These are phyloP conservation scores for Iberis pinnata DNA, from an alignment of 345 rosid species.

Conservation along the genomic window DNA sequence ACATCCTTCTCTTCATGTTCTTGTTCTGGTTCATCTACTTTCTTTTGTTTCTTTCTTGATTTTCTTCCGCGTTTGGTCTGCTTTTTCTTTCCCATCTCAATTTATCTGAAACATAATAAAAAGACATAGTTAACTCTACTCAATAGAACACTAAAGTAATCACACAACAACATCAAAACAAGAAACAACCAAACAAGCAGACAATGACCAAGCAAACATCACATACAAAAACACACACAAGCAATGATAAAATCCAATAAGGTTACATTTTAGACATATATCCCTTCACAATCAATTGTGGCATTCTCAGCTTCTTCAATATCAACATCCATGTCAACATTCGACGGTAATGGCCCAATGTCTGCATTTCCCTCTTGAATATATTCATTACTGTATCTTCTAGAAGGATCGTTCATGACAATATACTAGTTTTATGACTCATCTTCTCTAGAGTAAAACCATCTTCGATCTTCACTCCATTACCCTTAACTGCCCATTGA, in stretches of 20 bases:
- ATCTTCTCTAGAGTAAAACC: neutral
- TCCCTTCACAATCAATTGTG: neutral
- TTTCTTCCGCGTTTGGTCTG: too few species aligned
- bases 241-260: too few species aligned
- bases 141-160: too few species aligned
- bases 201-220: neutral
- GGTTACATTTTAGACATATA: neutral
- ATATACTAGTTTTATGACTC: neutral
- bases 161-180: too few species aligned
- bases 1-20: too few species aligned
- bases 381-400: neutral
- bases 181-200: neutral
- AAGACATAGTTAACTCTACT: too few species aligned
- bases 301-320: neutral
- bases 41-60: too few species aligned
- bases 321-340: neutral
- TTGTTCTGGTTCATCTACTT: too few species aligned
- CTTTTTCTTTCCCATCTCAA: too few species aligned
- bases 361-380: neutral
- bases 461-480: neutral
- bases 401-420: neutral
- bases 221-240: too few species aligned
- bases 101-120: too few species aligned
- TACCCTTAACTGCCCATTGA: neutral
- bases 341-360: neutral